A percentile compares a stretch with the other conserved stretches of the same genome.
phyloP scores from a whole-genome alignment of 2,329 filamentous ascomycete genomes.

The Trichocomaceae sp. region DNA sequence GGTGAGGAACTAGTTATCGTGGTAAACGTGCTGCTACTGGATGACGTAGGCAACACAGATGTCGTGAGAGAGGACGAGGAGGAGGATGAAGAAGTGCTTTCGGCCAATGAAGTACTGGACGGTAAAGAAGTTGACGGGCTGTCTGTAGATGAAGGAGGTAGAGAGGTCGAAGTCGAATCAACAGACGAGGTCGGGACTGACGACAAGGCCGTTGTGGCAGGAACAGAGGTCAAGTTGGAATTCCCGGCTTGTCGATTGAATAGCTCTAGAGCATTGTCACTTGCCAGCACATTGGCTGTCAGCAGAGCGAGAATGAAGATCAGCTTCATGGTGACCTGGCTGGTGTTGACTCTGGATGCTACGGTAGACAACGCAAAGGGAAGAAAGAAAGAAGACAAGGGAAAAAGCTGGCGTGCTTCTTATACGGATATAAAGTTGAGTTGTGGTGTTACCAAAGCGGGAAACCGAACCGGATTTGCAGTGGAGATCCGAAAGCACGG shows the following conservation, averaged over 20 bases:
- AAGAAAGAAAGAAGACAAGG: neutral
- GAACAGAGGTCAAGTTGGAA: slow-evolving; percentile 1
- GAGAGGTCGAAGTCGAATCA: neutral
- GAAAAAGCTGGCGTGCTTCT: neutral
- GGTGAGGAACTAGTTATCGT: neutral
- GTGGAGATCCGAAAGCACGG: slow-evolving; percentile 3
- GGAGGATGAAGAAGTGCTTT: slow-evolving; percentile 1
- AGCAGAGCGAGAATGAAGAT: slow-evolving; percentile 10
- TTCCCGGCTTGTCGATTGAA: slow-evolving; percentile 7
- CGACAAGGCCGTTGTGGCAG: neutral
- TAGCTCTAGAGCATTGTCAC: neutral
- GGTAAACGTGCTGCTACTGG: neutral
- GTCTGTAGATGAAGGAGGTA: neutral
- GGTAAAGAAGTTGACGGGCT: slow-evolving; percentile 13
- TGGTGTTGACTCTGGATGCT: neutral
- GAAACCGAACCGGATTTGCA: slow-evolving; percentile 6
- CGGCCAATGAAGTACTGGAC: slow-evolving; percentile 26
- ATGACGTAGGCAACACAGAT: neutral
- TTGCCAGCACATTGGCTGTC: slow-evolving; percentile 6
- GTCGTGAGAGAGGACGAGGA: neutral
- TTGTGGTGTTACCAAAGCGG: neutral
- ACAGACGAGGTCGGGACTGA: slow-evolving; percentile 1
- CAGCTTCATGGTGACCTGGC: slow-evolving; percentile 6
- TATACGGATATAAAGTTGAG: neutral
- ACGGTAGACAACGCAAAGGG: neutral